Evolutionary conservation across 345 rosid genomes (phyloP).

Genomic region (Syzygium aqueum): DNA sequence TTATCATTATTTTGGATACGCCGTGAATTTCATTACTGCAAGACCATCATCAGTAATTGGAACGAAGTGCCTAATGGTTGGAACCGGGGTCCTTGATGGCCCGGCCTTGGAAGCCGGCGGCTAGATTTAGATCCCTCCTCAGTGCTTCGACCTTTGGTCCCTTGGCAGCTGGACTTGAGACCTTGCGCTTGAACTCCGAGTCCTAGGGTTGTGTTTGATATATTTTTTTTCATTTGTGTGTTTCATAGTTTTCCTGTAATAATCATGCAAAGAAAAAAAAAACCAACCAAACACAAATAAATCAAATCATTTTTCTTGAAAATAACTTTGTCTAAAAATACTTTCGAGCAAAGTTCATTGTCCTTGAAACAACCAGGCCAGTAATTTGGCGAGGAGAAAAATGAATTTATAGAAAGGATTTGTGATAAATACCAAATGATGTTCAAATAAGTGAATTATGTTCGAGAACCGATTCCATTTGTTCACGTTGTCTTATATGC

Average conservation of each 20-base stretch:
- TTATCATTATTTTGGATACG: no score
- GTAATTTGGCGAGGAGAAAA: no score
- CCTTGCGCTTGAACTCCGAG: background rate
- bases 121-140: background rate
- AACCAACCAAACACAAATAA: no score
- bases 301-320: no score
- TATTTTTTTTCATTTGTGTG: no score
- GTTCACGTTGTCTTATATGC: background rate
- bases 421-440: no score
- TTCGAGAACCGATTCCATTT: background rate
- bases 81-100: background rate
- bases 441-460: background rate
- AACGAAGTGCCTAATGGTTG: no score
- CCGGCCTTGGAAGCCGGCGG: background rate
- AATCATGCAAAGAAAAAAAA: no score
- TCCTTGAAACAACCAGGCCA: background rate
- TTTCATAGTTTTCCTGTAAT: background rate
- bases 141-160: background rate
- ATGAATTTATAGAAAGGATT: background rate
- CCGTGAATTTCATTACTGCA: background rate
- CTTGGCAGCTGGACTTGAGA: accelerated
- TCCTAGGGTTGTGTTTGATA: accelerated
- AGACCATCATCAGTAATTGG: no score
- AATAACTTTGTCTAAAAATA: background rate
- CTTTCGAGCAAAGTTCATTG: background rate